Conservation (phyloP, 2,329 filamentous ascomycete genomes). For the Dryadomyces quercivorus region DNA sequence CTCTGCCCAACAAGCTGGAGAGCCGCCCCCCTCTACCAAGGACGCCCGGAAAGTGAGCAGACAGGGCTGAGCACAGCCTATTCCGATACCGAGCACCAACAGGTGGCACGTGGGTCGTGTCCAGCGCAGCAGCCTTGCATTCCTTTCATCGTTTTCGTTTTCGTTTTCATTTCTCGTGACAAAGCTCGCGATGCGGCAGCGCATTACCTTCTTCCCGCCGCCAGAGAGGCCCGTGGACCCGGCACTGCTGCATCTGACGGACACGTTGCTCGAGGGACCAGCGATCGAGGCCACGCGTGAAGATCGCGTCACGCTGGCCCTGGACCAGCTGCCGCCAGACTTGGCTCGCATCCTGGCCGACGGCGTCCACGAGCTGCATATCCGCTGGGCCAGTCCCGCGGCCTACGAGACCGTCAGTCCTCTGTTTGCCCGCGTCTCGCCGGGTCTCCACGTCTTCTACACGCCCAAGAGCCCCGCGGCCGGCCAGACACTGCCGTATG, state of each 20-base stretch:
- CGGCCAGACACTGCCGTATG: neutral
- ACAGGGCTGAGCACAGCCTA: neutral
- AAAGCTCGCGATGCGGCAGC: constrained; percentile 55
- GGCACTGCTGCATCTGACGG: constrained; percentile 44
- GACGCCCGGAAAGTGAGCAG: neutral
- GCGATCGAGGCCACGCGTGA: constrained; percentile 57
- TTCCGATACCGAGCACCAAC: neutral
- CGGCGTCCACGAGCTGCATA: constrained; percentile 55
- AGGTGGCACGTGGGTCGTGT: no score
- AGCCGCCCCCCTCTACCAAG: no score
- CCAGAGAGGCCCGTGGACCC: constrained; percentile 54
- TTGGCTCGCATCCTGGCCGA: constrained; percentile 49
- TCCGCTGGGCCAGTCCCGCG: constrained; percentile 60
- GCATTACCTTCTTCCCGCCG: constrained; percentile 66
- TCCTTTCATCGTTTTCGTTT: no score
- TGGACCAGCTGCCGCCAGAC: constrained; percentile 62
- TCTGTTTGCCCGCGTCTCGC: constrained; percentile 60
- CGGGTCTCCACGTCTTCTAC: constrained; percentile 73
- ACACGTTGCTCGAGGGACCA: constrained; percentile 41
- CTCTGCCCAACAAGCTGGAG: no score
- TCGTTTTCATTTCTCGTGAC: neutral
- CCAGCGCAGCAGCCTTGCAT: no score
- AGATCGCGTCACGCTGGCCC: constrained; percentile 61
- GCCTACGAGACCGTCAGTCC: constrained; percentile 52
- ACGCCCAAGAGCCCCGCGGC: constrained; percentile 33